Base-by-base conservation (phyloP, 139 green algal genomes). In the Chlamydomonas schloesseri region DNA sequence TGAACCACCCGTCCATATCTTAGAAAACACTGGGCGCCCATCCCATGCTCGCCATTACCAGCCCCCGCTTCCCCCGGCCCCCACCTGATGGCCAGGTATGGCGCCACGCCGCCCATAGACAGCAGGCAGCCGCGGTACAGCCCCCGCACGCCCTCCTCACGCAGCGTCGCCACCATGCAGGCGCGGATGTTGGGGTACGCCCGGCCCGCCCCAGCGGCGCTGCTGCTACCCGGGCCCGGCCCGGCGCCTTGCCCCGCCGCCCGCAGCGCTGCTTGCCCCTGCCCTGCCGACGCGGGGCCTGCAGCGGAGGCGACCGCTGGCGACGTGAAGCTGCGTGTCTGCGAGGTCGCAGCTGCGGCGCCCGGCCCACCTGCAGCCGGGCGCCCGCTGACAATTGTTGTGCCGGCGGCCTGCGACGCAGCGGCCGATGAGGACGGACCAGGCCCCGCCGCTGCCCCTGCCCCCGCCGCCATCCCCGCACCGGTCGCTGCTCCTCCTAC, bases 111-210 rank as follows among this genome's bases (percentile, higher is more conserved):
- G 46, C 90, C 64, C 80, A 90, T 82, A 28, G 92, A 94, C 71
- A 90, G 72, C 36, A 88, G 36, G 53, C 91, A 36, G 69, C 93
- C 93, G n/a, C 92, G 90, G 91, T 95, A 96, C 82, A 93, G 88
- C 42, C 86, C 89, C 24, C 72, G 71, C 13, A 93, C 15, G 9
- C 92, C 90, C 73, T 93, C 89, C 17, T 86, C 55, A 1, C 55
- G 71, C 31, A 50, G 47, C 0, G 89, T 92, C 0, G 60, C 28
- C n/a, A 34, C 20, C 33, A 90, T 42, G 46, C 84, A 89, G 15
- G 85, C 67, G 4, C 71, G 65, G 42, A 94, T 74, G 73, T 42
- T 84, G 11, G 53, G 70, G 70, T 93, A 93, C 26, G 79, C 68
- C 31, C 88, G 88, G 14, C 71, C 47, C 26, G 8, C 42, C 6